Base-by-base conservation (phyloP, 768 basidiomycete genomes). In the Coprinopsis marcescibilis region DNA sequence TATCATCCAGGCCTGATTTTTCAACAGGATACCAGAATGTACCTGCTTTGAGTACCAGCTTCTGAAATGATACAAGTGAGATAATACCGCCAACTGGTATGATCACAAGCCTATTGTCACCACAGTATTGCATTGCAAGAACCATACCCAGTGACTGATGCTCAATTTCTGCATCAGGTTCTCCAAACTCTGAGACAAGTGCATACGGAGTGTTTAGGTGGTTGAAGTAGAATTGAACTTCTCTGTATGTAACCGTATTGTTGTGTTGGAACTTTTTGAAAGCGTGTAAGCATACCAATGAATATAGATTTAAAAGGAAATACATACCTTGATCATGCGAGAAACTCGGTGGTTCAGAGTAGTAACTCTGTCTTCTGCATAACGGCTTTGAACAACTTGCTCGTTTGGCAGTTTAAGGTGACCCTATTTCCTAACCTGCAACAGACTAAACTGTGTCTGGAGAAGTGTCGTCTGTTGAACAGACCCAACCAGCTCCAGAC, bases 1-100 rank as follows among this genome's bases (percentile, higher is more conserved):
- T n/a, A 34, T 45, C 43, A 4, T 45, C 43, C 17, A 45, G 20
- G 3, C 43, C 43, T 13, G 43, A 45, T 15, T 45, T 45, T 32
- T 45, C 30, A 14, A 45, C 43, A 3, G 21, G 27, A 34, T 33
- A 45, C 5, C 10, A 45, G 3, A 33, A 21, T 4, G n/a, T 32
- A 32, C 32, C 43, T 14, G 29, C 12, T 8, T 32, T 8, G 8
- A n/a, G 8, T 17, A 32, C 30, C 13, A 45, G 4, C 4, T 27
- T 27, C 17, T 33, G 30, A 27, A 45, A 33, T 4, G 43, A 33
- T 10, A 45, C 32, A 24, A 45, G 30, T 7, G 21, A 13, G 4
- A 45, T 12, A 15, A 45, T 45, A 15, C 8, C 15, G 14, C 8
- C n/a, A 21, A 45, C 35, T n/a, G 27, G 14, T 10, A 45, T 34